Base-by-base conservation (phyloP, 108 stramenopile genomes). In the Fragilariopsis cylindrus region DNA sequence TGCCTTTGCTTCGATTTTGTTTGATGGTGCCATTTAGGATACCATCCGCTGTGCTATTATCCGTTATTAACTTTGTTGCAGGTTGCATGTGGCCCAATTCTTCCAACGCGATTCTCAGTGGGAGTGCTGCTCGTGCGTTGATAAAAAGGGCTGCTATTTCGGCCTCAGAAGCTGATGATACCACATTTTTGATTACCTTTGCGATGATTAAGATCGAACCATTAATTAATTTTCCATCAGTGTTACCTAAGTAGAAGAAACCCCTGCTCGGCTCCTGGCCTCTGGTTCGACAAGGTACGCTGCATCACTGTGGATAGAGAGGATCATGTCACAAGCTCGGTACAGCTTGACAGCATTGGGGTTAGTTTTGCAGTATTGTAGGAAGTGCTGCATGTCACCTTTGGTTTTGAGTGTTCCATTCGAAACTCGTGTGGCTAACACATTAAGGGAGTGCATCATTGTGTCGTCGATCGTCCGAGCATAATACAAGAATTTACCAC, bases 281-380 rank as follows among this genome's bases (percentile, higher is more conserved):
- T 53, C 15, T 30, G 78, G 41, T 47, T 21, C 79, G 55, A 50
- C 45, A 4, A 87, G 71, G 60, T 83, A 87, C 5, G 80, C 64
- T 39, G 82, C 82, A 69, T 85, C 76, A 49, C 57, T 63, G 49
- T 82, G 56, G 72, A 82, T 70, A 16, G 52, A 43, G 2, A 84
- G 78, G n/a, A 70, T 7, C 86, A 87, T 87, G 63, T 76, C 81
- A 49, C 83, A 81, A 63, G 50, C 48, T n/a, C 54, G 48, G 64
- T 76, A 85, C 5, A 76, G 72, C 7, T 81, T 12, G 4, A 43
- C 71, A 47, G 84, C 84, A 54, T 83, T 48, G 19, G 81, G 83
- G 65, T 87, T 72, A 13, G 83, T 70, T 42, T 83, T 80, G 19
- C 55, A 49, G 60, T 88, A 85, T 47, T 88, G 74, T 12, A 88